Percentiles rank a stretch among this genome's conserved stretches.
Evolutionary conservation across 2,329 filamentous ascomycete genomes (phyloP).

Genomic region (Pseudogymnoascus sp.): DNA sequence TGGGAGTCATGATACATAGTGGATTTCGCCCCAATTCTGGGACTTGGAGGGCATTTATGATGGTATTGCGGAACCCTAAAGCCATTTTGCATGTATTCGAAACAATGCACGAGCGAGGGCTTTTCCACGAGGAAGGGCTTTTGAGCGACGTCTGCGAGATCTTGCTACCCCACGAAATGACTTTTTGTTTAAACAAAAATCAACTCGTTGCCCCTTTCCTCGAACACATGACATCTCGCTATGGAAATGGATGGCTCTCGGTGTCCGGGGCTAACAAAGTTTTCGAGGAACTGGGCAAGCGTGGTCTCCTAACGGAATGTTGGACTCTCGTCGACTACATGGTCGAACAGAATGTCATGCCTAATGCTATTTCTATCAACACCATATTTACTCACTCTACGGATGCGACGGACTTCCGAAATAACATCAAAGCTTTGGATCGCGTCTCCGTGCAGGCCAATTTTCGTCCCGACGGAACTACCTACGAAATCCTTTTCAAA

Average conservation of each 20-base stretch:
- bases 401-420: not conserved
- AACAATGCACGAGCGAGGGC: not conserved
- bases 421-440: not conserved
- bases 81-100: not conserved
- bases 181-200: not conserved
- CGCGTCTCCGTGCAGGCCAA: not conserved
- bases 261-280: not conserved
- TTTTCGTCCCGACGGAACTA: not conserved
- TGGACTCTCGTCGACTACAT: conserved; percentile 4
- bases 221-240: not conserved
- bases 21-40: conserved; percentile 4
- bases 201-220: conserved; percentile 1
- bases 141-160: not conserved
- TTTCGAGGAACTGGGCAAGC: not conserved
- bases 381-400: not conserved
- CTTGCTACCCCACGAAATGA: conserved; percentile 4
- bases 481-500: conserved; percentile 3
- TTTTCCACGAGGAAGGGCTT: conserved; percentile 7
- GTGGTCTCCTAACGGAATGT: not conserved
- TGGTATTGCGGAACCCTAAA: conserved; percentile 1
- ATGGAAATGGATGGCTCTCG: not conserved
- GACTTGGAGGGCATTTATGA: conserved; percentile 6
- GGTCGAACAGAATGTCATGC: not conserved
- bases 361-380: not conserved
- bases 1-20: not conserved